phyloP scores from a whole-genome alignment of 768 basidiomycete genomes.

The Pleurotus salmoneostramineus region DNA sequence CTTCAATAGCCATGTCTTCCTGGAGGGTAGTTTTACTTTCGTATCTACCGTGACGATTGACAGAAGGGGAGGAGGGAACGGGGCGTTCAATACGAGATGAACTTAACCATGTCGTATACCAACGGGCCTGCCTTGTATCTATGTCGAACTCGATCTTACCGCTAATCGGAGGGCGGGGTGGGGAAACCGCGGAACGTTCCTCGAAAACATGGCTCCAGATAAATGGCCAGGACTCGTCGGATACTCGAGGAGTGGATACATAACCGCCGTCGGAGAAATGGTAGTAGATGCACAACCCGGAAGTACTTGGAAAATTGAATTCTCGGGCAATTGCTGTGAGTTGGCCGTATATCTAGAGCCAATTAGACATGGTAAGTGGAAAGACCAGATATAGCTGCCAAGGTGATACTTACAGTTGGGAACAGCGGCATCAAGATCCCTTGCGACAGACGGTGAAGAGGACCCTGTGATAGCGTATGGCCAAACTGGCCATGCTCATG shows the following conservation, averaged over 20 bases:
- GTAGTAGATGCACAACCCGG: constrained; percentile 78
- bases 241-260: constrained; percentile 63
- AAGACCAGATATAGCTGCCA: neutral
- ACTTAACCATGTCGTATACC: constrained; percentile 72
- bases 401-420: constrained; percentile 48
- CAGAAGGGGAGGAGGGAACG: constrained; percentile 30
- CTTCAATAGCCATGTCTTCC: constrained; percentile 35
- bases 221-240: constrained; percentile 73
- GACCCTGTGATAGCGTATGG: constrained; percentile 53
- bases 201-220: constrained; percentile 66
- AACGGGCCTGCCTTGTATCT: constrained; percentile 68
- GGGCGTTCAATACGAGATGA: constrained; percentile 41
- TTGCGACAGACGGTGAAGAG: constrained; percentile 56
- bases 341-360: constrained; percentile 66
- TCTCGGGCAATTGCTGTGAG: constrained; percentile 76
- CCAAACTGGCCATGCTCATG: constrained; percentile 59
- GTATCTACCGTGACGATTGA: constrained; percentile 46
- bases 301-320: constrained; percentile 74
- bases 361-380: constrained; percentile 4
- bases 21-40: constrained; percentile 48
- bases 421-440: constrained; percentile 74
- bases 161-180: constrained; percentile 52
- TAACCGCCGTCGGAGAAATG: constrained; percentile 55
- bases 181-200: constrained; percentile 21
- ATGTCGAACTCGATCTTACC: constrained; percentile 88